phyloP scores from a whole-genome alignment of 1,284 basidiomycete species.

The Ustanciosporium gigantosporum region DNA sequence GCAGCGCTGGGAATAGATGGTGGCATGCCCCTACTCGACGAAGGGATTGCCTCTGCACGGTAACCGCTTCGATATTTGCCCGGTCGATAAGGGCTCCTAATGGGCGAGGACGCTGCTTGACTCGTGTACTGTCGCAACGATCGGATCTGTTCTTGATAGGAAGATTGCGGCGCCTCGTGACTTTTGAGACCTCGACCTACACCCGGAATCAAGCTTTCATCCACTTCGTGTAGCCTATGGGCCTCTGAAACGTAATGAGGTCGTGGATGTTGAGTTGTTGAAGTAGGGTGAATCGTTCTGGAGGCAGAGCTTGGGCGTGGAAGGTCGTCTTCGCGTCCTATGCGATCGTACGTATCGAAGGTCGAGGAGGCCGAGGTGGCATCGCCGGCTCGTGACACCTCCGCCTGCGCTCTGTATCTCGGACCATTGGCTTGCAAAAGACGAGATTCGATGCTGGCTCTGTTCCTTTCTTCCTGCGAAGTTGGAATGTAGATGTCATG shows the following conservation, averaged over 20 bases:
- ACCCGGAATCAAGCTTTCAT: constrained; percentile 44
- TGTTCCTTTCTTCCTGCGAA: constrained; percentile 24
- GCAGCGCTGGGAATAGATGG: not conserved
- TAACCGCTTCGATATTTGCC: constrained; percentile 15
- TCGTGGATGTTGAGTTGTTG: too few relatives aligned
- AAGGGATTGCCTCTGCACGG: not conserved
- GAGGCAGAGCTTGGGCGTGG: constrained; percentile 6
- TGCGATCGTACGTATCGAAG: constrained; percentile 39
- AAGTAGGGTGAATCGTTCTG: too few relatives aligned
- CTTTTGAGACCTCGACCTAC: constrained; percentile 37
- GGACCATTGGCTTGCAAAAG: constrained; percentile 17
- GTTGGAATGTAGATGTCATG: constrained; percentile 37
- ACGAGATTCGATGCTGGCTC: constrained; percentile 30
- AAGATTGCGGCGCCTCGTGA: constrained; percentile 9
- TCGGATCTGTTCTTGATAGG: constrained; percentile 16
- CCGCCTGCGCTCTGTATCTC: constrained; percentile 8
- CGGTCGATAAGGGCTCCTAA: constrained; percentile 21
- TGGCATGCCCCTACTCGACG: not conserved
- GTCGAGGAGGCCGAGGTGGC: constrained; percentile 23
- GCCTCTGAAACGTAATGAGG: not conserved
- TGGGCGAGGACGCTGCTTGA: constrained; percentile 20
- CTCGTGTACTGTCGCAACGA: constrained; percentile 12
- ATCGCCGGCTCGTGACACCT: constrained; percentile 7
- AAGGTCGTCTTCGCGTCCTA: constrained; percentile 24
- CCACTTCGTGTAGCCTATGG: constrained; percentile 1